These are phyloP conservation scores for Malus asiatica DNA, from an alignment of 306 rosid species.

Conservation along the genomic window DNA sequence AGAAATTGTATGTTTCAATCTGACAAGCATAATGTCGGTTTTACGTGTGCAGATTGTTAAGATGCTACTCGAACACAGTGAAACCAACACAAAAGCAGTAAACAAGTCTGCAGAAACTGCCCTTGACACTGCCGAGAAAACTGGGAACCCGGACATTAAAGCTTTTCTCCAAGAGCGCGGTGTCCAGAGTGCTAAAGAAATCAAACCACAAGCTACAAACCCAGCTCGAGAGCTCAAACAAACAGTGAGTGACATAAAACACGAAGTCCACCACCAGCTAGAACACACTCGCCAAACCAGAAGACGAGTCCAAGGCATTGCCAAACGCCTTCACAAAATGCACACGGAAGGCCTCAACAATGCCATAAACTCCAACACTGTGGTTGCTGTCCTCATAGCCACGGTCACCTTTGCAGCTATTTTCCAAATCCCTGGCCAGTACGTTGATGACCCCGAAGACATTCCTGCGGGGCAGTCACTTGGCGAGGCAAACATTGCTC, in stretches of 20 bases:
- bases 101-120: constrained; percentile 78
- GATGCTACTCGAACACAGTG: constrained; percentile 46
- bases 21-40: background rate
- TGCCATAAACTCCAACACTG: constrained; percentile 91
- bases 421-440: constrained; percentile 90
- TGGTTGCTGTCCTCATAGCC: constrained; percentile 95
- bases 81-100: constrained; percentile 37
- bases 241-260: constrained; percentile 88
- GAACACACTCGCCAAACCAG: constrained; percentile 94
- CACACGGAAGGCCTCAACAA: constrained; percentile 88
- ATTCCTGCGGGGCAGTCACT: constrained; percentile 51
- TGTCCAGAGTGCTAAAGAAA: constrained; percentile 56
- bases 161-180: constrained; percentile 55
- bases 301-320: constrained; percentile 90
- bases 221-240: constrained; percentile 86
- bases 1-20: background rate
- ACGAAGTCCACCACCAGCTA: constrained; percentile 84
- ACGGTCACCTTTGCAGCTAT: constrained; percentile 95
- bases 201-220: constrained; percentile 43
- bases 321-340: constrained; percentile 93
- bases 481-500: constrained; percentile 88
- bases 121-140: constrained; percentile 87
- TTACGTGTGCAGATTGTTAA: constrained; percentile 58
- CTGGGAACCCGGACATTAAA: constrained; percentile 34
- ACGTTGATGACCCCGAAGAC: constrained; percentile 45